Evolutionary conservation across 1,284 basidiomycete species (phyloP).

Genomic region (Fistulina hepatica): DNA sequence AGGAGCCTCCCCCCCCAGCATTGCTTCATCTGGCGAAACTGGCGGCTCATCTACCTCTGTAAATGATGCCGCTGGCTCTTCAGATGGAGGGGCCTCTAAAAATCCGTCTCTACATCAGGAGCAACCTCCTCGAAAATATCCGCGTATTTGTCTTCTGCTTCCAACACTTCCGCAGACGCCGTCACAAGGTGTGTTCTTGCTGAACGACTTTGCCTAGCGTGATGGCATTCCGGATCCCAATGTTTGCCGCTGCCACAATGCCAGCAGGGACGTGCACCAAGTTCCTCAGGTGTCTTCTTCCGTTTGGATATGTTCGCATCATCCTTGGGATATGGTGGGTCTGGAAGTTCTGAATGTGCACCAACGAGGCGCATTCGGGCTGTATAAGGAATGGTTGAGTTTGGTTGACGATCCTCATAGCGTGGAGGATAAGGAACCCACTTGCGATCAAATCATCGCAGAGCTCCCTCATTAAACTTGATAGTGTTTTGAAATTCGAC

Average conservation of each 20-base stretch:
- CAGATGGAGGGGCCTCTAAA: background rate
- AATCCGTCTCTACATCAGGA: conserved; percentile 1
- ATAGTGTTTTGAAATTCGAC: conserved; percentile 16
- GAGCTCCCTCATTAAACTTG: conserved; percentile 14
- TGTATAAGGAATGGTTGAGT: too few species aligned
- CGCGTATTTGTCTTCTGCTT: conserved; percentile 8
- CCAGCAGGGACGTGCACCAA: conserved; percentile 16
- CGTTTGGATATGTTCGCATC: conserved; percentile 13
- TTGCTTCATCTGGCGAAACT: too few species aligned
- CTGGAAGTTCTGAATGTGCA: background rate
- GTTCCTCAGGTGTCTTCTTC: conserved; percentile 12
- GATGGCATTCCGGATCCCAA: conserved; percentile 19
- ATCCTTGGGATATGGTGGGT: conserved; percentile 11
- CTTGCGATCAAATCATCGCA: conserved; percentile 5
- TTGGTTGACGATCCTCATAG: too few species aligned
- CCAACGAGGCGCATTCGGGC: conserved; percentile 5
- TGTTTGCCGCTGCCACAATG: conserved; percentile 19
- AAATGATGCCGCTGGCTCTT: too few species aligned
- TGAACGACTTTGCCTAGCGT: conserved; percentile 6
- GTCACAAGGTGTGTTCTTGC: conserved; percentile 4
- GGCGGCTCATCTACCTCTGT: background rate
- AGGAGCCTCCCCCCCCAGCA: too few species aligned
- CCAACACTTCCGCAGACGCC: conserved; percentile 3
- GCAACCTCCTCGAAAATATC: conserved; percentile 6
- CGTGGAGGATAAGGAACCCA: too few species aligned